Evolutionary conservation across 2,329 filamentous ascomycete species (phyloP).

Genomic region (Verticillium albo-atrum): DNA sequence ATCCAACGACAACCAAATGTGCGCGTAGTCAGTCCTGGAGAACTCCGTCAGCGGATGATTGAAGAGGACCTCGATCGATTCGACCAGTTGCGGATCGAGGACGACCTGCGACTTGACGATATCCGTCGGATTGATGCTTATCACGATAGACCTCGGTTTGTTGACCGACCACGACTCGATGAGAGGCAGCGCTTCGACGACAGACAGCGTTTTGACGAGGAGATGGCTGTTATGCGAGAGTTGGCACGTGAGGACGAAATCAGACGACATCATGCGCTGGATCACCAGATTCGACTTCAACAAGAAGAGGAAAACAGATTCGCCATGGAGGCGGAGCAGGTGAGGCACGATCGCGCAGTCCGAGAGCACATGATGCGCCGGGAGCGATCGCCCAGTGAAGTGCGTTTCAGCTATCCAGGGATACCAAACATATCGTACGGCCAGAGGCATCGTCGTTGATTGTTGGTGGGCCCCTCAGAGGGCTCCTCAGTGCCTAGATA

Average conservation of each 20-base stretch:
- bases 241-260: neutral
- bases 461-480: too few species aligned
- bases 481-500: too few species aligned
- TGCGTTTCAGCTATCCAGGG: neutral
- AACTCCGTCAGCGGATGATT: neutral
- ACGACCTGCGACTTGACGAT: neutral
- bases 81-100: neutral
- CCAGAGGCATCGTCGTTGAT: neutral
- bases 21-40: neutral
- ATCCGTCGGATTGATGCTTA: neutral
- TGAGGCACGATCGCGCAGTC: neutral
- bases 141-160: neutral
- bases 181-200: neutral
- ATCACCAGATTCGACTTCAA: neutral
- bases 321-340: neutral
- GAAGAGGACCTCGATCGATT: neutral
- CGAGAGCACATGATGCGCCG: neutral
- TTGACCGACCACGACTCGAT: neutral
- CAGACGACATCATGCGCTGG: neutral
- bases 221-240: neutral
- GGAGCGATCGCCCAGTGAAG: neutral
- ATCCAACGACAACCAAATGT: neutral
- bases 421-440: neutral
- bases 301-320: neutral
- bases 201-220: neutral